Conservation (phyloP, 805 yeast genomes). For the Starmera quercuum region DNA sequence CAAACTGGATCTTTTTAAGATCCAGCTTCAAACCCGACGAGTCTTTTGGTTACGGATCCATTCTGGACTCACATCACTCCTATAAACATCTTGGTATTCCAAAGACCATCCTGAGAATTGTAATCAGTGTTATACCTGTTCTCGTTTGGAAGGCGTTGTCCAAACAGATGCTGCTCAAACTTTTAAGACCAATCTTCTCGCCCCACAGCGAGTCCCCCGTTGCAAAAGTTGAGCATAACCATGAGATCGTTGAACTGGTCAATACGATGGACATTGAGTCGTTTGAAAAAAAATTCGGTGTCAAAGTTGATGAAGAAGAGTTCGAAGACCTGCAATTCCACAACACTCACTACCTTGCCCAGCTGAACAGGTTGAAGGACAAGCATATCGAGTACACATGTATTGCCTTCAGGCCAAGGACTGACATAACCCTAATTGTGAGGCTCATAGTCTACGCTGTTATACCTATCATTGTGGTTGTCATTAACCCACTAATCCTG, state of each 20-base stretch:
- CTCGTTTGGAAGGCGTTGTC: conserved; percentile 68
- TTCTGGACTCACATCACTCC: conserved; percentile 34
- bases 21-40: conserved; percentile 6
- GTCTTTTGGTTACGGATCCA: conserved; percentile 12
- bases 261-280: background rate
- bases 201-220: background rate
- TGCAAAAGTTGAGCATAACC: background rate
- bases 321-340: background rate
- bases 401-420: conserved; percentile 52
- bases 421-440: conserved; percentile 71
- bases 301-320: background rate
- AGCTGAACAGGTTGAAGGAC: conserved; percentile 15
- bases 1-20: conserved; percentile 20
- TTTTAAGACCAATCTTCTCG: conserved; percentile 53
- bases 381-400: conserved; percentile 21
- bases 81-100: conserved; percentile 34
- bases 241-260: background rate
- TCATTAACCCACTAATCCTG: conserved; percentile 21
- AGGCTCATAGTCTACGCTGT: conserved; percentile 80
- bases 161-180: conserved; percentile 53
- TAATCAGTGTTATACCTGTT: conserved; percentile 56
- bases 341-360: conserved; percentile 3
- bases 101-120: conserved; percentile 37
- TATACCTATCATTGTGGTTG: conserved; percentile 47
- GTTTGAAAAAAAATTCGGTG: background rate